These are phyloP conservation scores for Ceratobasidium sp. DNA, from an alignment of 1,284 basidiomycete genomes.

Conservation along the genomic window DNA sequence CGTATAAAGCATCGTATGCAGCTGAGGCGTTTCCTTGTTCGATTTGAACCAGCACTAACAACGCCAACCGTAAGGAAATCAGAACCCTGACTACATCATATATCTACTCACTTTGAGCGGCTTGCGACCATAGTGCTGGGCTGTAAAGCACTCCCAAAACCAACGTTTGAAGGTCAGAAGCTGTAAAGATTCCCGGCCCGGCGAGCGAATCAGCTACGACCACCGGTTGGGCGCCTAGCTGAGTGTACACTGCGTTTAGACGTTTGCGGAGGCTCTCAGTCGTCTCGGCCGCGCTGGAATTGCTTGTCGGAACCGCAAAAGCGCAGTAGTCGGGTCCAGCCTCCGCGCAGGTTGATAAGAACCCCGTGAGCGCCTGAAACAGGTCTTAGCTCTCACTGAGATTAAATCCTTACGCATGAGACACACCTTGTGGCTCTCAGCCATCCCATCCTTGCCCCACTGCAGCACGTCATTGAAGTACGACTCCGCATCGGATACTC, in stretches of 20 bases:
- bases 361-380: slow-evolving; percentile 30
- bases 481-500: slow-evolving; percentile 47
- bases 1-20: too few relatives aligned
- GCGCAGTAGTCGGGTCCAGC: slow-evolving; percentile 47
- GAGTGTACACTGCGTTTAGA: slow-evolving; percentile 35
- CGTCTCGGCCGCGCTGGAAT: slow-evolving; percentile 30
- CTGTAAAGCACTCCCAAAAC: slow-evolving; percentile 47
- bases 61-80: slow-evolving; percentile 16
- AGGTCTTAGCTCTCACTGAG: background rate
- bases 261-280: slow-evolving; percentile 27
- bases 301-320: slow-evolving; percentile 7
- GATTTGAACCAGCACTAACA: background rate
- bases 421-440: slow-evolving; percentile 49
- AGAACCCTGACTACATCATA: background rate
- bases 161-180: slow-evolving; percentile 38
- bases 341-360: slow-evolving; percentile 46
- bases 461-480: slow-evolving; percentile 49
- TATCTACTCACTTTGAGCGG: background rate
- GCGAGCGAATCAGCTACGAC: slow-evolving; percentile 42
- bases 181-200: slow-evolving; percentile 47
- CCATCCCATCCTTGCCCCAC: slow-evolving; percentile 49
- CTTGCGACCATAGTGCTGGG: background rate
- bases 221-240: slow-evolving; percentile 40
- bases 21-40: slow-evolving; percentile 3
- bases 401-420: background rate